Evolutionary conservation across 2,329 filamentous ascomycete genomes (phyloP), one percentile per base, ranked within the genome.

Genomic region (Gnomoniopsis sp.): DNA sequence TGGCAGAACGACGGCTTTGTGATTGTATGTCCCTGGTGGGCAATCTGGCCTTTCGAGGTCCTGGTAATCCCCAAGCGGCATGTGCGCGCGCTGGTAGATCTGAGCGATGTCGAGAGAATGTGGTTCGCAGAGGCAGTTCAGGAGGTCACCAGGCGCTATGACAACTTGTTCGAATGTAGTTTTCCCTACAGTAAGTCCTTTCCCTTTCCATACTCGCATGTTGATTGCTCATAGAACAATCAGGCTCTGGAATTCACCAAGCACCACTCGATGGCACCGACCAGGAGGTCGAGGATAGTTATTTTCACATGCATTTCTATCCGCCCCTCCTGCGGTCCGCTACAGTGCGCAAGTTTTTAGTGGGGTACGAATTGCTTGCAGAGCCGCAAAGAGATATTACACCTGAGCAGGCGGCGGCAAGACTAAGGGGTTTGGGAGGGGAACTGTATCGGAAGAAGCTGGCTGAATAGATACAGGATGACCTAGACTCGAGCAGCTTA

Each of bases 321-420:
- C 95, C 95, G 46, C 95, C 95, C 14, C 80, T 99, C 49, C 80
- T 99, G 64, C 87, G 95, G 58, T 96, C 92, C 49, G 93, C 95
- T 2, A 96, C 92, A 0, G 93, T 99, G 49, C 87, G 90, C 66
- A 99, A 99, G 77, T 99, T 98, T 76, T 75, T 98, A 54, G 95
- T 99, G 36, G 95, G 95, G 0, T 98, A 96, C 71, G 95, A 99
- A 76, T 82, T 99, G 75, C 86, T 99, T 85, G 95, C 90, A 1
- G 95, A 99, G 76, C 93, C 95, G n/a, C 95, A 99, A 75, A 85
- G 95, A 60, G 95, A 99, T 71, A 98, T 99, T 68, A 99, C 95
- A 0, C 93, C 95, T 0, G 95, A 99, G 75, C 95, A 98, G 75
- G 95, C 95, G 1, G 89, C 95, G 15, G 86, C 85, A 26, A 86